phyloP scores from a whole-genome alignment of 1,139 yeast species.

The Debaryomyces sp. region DNA sequence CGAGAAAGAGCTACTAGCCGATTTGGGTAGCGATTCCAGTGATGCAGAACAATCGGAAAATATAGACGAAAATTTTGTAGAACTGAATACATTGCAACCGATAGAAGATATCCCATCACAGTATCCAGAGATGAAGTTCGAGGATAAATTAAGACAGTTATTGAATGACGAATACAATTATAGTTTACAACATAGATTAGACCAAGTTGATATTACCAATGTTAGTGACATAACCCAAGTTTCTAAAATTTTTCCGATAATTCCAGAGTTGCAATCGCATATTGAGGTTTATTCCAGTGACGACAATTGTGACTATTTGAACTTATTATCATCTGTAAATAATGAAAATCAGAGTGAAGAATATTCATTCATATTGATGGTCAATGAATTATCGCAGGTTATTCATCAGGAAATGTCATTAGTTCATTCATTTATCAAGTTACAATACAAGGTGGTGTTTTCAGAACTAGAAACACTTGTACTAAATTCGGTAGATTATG shows the following conservation, averaged over 20 bases:
- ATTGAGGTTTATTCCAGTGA: conserved; percentile 26
- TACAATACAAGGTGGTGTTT: conserved; percentile 62
- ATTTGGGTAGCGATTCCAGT: conserved; percentile 31
- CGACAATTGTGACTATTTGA: conserved; percentile 36
- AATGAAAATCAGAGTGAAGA: conserved; percentile 40
- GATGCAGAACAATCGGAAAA: conserved; percentile 11
- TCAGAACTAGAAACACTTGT: conserved; percentile 72
- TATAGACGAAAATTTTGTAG: neutral
- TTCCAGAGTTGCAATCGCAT: conserved; percentile 27
- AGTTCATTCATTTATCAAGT: conserved; percentile 53
- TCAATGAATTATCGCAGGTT: conserved; percentile 60
- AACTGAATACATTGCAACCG: conserved; percentile 2
- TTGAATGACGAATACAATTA: conserved; percentile 13
- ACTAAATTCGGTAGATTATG: conserved; percentile 66
- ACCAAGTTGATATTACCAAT: conserved; percentile 20
- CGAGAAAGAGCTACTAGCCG: conserved; percentile 38
- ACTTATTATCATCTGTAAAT: conserved; percentile 34
- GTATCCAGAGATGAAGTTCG: conserved; percentile 10
- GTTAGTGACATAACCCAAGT: conserved; percentile 21
- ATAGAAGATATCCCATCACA: neutral
- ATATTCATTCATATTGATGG: conserved; percentile 51
- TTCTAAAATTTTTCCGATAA: conserved; percentile 28
- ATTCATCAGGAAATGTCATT: conserved; percentile 57
- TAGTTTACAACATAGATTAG: conserved; percentile 15
- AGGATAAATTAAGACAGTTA: conserved; percentile 16